Base-by-base conservation (phyloP, 352 stramenopile genomes). In the Pythium coloratum region DNA sequence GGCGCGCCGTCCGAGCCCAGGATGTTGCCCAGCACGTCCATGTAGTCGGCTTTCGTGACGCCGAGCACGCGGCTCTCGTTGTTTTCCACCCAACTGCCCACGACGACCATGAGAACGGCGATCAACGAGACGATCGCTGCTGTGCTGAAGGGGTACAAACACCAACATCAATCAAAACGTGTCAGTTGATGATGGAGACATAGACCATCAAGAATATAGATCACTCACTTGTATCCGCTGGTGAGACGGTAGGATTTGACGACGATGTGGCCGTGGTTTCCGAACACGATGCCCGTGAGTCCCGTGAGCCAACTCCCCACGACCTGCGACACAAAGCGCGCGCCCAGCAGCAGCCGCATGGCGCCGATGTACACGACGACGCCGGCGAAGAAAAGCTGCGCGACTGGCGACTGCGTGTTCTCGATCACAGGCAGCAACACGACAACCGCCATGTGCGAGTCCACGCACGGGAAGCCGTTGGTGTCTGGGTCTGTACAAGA, bases 361-460 rank as follows among this genome's bases (percentile, higher is more conserved):
- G 69, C 28, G 0, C 66, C 67, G 12, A 91, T 78, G 50, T 72
- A 78, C 0, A 88, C n/a, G 0, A 70, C 54, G 1, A 85, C 46
- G 5, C 69, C 24, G 6, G 57, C 38, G 26, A 74, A 69, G 9
- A 50, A 58, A 16, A 60, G 32, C 55, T 76, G 77, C 0, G 79
- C 61, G 42, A 78, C 26, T 4, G 49, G 47, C 3, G 76, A 80
- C 33, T 72, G 32, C 2, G 72, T 76, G 66, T 90, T 64, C 2
- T 86, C 59, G 49, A 88, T 72, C 1, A 81, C 75, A 5, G 85
- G 83, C 9, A 89, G 60, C 44, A 92, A 66, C 57, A 92, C 79
- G 14, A 92, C 83, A 0, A 92, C 66, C 10, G 79, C 62, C 82
- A 94, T 91, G 75, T 94, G 86, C 32, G 74, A 78, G 73, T 94